Base-by-base conservation (phyloP, 163 green algal genomes). In the Chlorella variabilis region DNA sequence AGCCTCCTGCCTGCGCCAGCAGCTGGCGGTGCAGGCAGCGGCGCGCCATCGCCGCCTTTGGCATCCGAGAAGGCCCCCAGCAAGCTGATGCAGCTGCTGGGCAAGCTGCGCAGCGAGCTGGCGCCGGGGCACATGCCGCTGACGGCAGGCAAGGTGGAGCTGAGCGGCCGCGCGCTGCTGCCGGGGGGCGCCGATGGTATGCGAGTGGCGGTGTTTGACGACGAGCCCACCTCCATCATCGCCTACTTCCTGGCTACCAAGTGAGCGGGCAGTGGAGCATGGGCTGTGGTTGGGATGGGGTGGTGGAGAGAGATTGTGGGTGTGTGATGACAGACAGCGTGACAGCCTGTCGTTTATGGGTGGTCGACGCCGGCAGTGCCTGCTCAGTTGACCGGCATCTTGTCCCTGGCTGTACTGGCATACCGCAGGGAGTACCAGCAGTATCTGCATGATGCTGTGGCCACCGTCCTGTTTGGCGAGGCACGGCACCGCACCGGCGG, bases 211-310 rank as follows among this genome's bases (percentile, higher is more conserved):
- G 81, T 96, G 1, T 95, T 92, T 83, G 93, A 97, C 62, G 76
- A 85, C 6, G 95, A 98, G 85, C 93, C 93, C 20, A 97, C 93
- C 23, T 95, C 88, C 61, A 90, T 97, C 31, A 89, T 97, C n/a
- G 91, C 93, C 4, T 95, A 97, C 85, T 91, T 91, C 33, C 84
- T 98, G 31, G 89, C 87, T 34, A 93, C 85, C 34, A 86, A 77
- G 89, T 89, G 68, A 70, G 85, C 45, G 25, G 54, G 51, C 21
- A 65, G 23, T 29, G 56, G 17, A 31, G 56, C 56, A 65, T 11
- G 17, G 56, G 9, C 56, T n/a, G 56, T 65, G 56, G 56, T 65
- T n/a, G 17, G 56, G n/a, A n/a, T n/a, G n/a, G n/a, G n/a, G n/a
- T n/a, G n/a, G n/a, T n/a, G n/a, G n/a, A n/a, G n/a, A n/a, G n/a